Base-by-base conservation (phyloP, 169 alveolate species). In the Plasmodium ovale region DNA sequence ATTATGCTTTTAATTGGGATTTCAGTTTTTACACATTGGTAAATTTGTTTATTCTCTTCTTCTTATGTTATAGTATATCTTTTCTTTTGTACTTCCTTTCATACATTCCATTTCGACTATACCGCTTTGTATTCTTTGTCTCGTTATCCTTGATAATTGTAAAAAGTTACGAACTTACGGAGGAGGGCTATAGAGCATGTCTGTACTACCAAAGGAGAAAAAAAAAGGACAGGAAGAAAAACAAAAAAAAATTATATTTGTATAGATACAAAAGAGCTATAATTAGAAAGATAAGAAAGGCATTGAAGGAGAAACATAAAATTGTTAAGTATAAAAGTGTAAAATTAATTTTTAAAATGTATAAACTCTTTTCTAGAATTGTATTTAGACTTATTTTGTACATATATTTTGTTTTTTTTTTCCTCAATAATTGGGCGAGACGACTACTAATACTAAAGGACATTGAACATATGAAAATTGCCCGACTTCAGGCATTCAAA, bases 401-500 rank as follows among this genome's bases (percentile, higher is more conserved):
- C 35, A 56, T 68, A 19, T 53, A 23, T 16, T 82, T 82, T 82
- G 31, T 23, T n/a, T 31, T 82, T 9, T 82, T 82, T 65, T 82
- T 82, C 53, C 25, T 82, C 16, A 82, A 82, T 53, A 82, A 82
- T 58, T 82, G 90, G 90, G n/a, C 27, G 6, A 82, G 49, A 9
- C 31, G 90, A 82, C 23, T 82, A n/a, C 31, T 82, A 31, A 82
- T 82, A 51, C 27, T 82, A 29, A 82, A 82, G 5, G 90, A 82
- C 67, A 67, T 82, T 31, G 90, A 82, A 12, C 90, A 82, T 59
- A 82, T 82, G 84, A 27, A 82, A 14, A 82, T 82, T 67, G 90
- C 90, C n/a, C 64, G 31, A 31, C 37, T 82, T 33, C 90, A 82
- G 37, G 90, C 65, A 29, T 82, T 59, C 37, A 82, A 82, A 33